These are phyloP conservation scores for Vaccinium darrowii DNA, from an alignment of 148 eudicot genomes.

Conservation along the genomic window DNA sequence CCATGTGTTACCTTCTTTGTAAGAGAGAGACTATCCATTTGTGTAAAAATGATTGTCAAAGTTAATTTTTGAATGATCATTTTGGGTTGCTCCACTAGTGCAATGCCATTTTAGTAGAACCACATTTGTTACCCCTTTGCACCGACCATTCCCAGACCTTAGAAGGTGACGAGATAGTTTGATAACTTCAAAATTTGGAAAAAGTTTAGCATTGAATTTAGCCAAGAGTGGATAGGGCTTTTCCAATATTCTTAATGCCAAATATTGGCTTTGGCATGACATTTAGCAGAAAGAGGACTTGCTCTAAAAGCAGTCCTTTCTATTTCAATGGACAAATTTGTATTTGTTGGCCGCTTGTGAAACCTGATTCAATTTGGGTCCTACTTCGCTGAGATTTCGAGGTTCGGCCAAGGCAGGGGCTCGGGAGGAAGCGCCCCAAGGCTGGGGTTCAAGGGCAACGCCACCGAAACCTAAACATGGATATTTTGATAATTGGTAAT, in stretches of 20 bases:
- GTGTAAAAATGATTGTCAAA: no score
- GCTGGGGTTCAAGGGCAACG: no score
- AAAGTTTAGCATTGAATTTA: no score
- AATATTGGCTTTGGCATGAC: background rate
- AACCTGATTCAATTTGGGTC: no score
- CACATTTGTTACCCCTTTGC: background rate
- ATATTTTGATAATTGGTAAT: no score
- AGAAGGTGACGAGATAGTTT: background rate
- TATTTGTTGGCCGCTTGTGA: background rate
- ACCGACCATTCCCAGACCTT: background rate
- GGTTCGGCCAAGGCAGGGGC: no score
- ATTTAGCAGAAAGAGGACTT: background rate
- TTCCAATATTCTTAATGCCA: background rate
- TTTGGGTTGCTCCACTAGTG: background rate
- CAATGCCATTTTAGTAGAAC: background rate
- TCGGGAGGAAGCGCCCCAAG: no score
- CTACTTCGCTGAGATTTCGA: no score
- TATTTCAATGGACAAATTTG: background rate
- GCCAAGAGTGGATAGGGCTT: background rate
- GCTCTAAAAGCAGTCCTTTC: background rate
- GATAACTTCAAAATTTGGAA: background rate
- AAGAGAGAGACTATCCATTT: no score
- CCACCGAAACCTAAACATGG: no score
- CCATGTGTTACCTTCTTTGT: no score
- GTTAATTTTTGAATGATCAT: background rate